Evolutionary conservation across 106 monocot genomes (phyloP).

Genomic region (Dendrobium nobile): DNA sequence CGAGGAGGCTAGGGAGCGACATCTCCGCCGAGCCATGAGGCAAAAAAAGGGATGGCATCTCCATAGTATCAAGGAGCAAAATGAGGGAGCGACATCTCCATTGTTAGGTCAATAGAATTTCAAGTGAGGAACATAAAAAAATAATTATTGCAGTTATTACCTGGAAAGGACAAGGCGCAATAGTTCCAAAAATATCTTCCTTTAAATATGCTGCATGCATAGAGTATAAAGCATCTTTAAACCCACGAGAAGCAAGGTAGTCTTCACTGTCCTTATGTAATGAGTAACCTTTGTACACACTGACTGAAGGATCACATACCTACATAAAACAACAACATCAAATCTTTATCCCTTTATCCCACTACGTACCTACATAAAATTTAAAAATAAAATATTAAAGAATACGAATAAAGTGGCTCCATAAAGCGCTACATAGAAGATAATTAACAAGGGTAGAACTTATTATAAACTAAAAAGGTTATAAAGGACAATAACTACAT

Average conservation of each 20-base stretch:
- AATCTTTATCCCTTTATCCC: no score
- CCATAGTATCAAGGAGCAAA: no score
- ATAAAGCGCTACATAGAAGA: background rate
- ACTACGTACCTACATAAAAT: slow-evolving; percentile 46
- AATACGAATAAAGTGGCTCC: background rate
- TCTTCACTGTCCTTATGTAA: slow-evolving; percentile 67
- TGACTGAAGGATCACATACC: slow-evolving; percentile 81
- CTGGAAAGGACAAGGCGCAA: slow-evolving; percentile 75
- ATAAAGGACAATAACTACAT: background rate
- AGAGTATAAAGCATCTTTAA: slow-evolving; percentile 59
- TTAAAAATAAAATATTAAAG: background rate
- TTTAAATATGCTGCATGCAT: slow-evolving; percentile 55
- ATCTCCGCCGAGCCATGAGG: no score
- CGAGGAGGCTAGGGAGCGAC: no score
- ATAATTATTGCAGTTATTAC: slow-evolving; percentile 21
- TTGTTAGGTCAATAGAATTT: background rate
- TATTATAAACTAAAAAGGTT: background rate
- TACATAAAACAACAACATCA: slow-evolving; percentile 9
- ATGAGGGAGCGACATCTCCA: no score
- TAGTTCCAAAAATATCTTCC: slow-evolving; percentile 51
- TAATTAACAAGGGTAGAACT: background rate
- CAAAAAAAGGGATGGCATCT: no score
- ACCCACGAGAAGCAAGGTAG: slow-evolving; percentile 59
- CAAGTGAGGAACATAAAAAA: background rate
- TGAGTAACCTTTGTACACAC: slow-evolving; percentile 73